Evolutionary conservation across 2,329 filamentous ascomycete genomes (phyloP).

Genomic region (Purpureocillium lavendulum): DNA sequence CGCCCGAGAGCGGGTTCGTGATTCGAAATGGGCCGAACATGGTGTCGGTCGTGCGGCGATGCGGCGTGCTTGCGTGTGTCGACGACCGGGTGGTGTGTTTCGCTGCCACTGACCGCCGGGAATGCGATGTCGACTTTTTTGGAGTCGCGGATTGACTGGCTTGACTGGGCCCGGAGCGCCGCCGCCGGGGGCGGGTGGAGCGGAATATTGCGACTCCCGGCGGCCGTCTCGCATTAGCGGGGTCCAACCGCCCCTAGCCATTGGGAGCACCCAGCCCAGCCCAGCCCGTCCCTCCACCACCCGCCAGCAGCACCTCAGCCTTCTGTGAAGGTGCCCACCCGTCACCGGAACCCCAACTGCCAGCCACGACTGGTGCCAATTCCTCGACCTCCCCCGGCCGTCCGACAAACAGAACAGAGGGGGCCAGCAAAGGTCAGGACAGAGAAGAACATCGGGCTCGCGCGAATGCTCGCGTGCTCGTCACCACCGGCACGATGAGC

Average conservation of each 20-base stretch:
- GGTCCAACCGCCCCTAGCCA: too few species aligned
- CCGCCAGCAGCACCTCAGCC: too few species aligned
- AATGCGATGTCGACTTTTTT: neutral
- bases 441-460: conserved; percentile 2
- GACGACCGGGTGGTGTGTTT: neutral
- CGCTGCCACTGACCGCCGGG: neutral
- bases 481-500: conserved; percentile 56
- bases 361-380: too few species aligned
- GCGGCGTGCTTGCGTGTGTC: conserved; percentile 1
- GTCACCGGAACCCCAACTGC: too few species aligned
- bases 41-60: conserved; percentile 16
- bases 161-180: neutral
- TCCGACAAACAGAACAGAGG: too few species aligned
- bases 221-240: neutral
- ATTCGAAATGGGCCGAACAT: conserved; percentile 85
- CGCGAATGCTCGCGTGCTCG: neutral
- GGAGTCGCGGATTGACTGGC: neutral
- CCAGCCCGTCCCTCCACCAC: too few species aligned
- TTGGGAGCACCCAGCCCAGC: too few species aligned
- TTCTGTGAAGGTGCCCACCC: too few species aligned
- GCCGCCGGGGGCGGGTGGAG: conserved; percentile 9
- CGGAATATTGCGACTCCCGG: conserved; percentile 19
- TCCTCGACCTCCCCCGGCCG: too few species aligned
- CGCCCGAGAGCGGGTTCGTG: conserved; percentile 66
- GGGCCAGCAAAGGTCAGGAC: too few species aligned